A percentile compares a stretch with the other conserved stretches of the same genome.
These are phyloP conservation scores for Pythium sukuiense DNA, from an alignment of 352 stramenopile genomes.

Conservation along the genomic window DNA sequence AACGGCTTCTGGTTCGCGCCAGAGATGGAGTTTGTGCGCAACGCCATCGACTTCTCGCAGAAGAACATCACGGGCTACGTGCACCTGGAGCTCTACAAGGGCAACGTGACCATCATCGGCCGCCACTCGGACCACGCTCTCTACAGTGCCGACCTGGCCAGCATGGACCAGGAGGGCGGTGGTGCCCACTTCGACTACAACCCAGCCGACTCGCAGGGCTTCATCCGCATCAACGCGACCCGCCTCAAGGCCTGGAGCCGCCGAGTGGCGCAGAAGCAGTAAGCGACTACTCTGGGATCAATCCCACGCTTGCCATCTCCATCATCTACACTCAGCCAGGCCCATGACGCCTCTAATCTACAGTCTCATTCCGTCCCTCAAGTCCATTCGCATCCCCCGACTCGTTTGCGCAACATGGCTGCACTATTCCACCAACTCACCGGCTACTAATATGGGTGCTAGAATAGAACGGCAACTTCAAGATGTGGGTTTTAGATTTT, in stretches of 20 bases:
- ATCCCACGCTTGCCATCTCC: neutral
- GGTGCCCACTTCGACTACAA: conserved; percentile 97
- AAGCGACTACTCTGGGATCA: neutral
- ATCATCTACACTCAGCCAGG: neutral
- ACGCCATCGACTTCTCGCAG: conserved; percentile 95
- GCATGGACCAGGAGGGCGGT: conserved; percentile 98
- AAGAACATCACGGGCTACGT: conserved; percentile 94
- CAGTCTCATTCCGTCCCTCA: neutral
- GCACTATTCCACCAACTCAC: neutral
- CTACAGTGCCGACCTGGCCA: conserved; percentile 97
- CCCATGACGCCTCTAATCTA: neutral
- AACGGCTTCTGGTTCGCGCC: conserved; percentile 99
- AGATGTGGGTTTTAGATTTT: conserved; percentile 6
- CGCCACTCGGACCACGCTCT: conserved; percentile 92
- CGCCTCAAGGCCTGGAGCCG: conserved; percentile 94
- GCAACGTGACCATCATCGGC: conserved; percentile 94
- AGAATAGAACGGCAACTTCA: neutral
- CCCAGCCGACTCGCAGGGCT: conserved; percentile 96
- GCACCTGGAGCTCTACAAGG: conserved; percentile 97
- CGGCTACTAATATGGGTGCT: neutral
- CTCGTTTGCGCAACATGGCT: conserved; percentile 12
- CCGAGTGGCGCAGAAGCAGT: conserved; percentile 39
- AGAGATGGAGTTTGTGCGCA: conserved; percentile 98
- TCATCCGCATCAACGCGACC: conserved; percentile 98
- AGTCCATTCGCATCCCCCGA: neutral